Base-by-base conservation (phyloP, 208 protist genomes). In the Acanthamoeba sp. region DNA sequence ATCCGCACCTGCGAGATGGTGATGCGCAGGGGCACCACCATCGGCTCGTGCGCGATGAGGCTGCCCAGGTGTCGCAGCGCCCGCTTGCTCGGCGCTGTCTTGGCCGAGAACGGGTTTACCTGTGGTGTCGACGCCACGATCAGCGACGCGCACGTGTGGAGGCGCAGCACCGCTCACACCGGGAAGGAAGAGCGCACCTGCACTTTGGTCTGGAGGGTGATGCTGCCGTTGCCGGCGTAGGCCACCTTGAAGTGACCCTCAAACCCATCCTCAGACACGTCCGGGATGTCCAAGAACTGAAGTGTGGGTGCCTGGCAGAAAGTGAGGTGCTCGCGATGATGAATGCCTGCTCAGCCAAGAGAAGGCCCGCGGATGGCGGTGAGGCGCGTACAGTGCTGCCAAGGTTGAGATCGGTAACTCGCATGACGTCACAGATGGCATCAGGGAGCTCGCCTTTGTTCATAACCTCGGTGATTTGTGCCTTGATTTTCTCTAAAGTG, bases 161-260 rank as follows among this genome's bases (percentile, higher is more conserved):
- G n/a, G n/a, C 64, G 1, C n/a, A 40, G 24, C 64, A 73, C 34
- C 64, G 12, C 32, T 18, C 4, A 7, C 64, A 36, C 14, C n/a
- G n/a, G n/a, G n/a, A n/a, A n/a, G n/a, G n/a, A n/a, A n/a, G n/a
- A n/a, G n/a, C n/a, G n/a, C n/a, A 91, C 84, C 84, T 91, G 84
- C 50, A 91, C 84, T 71, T 91, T 91, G 84, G 84, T 91, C 84
- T 73, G 34, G 14, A 91, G 34, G 6, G 84, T 91, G 84, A 91
- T 91, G 55, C 55, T 73, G 84, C 55, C 84, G 36, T 91, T 50
- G 84, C 84, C 84, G 9, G 84, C 29, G 38, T 91, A 91, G 59
- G 84, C 32, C 34, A 91, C 55, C 84, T 71, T 64, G 59, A 91
- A 91, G 55, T 64, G 55, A 0, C 55, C 84, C 59, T 91, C 59